A percentile compares a stretch with the other conserved stretches of the same genome.
Evolutionary conservation across 495 filamentous ascomycete genomes (phyloP).

Genomic region (Chaetomium cochliodes): DNA sequence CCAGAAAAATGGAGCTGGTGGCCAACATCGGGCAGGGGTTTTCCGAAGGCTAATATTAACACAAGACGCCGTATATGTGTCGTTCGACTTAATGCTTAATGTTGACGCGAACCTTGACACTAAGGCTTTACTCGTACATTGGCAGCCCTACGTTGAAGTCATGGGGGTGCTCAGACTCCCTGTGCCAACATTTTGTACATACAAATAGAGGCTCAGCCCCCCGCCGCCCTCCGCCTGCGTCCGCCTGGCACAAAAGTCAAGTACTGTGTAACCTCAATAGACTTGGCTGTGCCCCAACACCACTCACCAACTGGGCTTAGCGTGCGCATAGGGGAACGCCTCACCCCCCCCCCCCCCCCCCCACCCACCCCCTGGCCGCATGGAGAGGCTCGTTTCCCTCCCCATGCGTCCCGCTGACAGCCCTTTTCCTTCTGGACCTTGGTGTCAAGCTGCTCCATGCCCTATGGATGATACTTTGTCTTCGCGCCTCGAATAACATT

Average conservation of each 20-base stretch:
- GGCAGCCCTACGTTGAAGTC: too few relatives aligned
- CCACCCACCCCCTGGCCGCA: not conserved
- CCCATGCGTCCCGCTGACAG: not conserved
- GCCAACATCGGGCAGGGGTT: too few relatives aligned
- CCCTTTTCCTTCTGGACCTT: not conserved
- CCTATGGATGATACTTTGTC: not conserved
- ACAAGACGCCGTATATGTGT: too few relatives aligned
- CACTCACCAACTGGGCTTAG: not conserved
- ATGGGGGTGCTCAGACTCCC: too few relatives aligned
- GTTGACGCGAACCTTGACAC: too few relatives aligned
- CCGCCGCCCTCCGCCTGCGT: not conserved
- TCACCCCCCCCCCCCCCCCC: too few relatives aligned
- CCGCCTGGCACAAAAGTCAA: not conserved
- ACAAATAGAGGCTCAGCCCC: too few relatives aligned
- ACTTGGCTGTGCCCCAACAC: not conserved
- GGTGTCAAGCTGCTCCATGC: not conserved
- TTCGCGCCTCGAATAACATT: not conserved
- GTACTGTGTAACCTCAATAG: not conserved
- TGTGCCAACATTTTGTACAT: too few relatives aligned
- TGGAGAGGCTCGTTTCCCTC: not conserved
- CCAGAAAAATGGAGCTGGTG: too few relatives aligned
- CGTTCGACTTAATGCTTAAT: too few relatives aligned
- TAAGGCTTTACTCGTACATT: too few relatives aligned
- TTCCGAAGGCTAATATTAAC: too few relatives aligned
- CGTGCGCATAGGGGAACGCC: slow-evolving; percentile 5